Percentiles rank a stretch among this genome's conserved stretches.
Conservation (phyloP, 2,329 filamentous ascomycete genomes). For the Bipolaris gigantea region DNA sequence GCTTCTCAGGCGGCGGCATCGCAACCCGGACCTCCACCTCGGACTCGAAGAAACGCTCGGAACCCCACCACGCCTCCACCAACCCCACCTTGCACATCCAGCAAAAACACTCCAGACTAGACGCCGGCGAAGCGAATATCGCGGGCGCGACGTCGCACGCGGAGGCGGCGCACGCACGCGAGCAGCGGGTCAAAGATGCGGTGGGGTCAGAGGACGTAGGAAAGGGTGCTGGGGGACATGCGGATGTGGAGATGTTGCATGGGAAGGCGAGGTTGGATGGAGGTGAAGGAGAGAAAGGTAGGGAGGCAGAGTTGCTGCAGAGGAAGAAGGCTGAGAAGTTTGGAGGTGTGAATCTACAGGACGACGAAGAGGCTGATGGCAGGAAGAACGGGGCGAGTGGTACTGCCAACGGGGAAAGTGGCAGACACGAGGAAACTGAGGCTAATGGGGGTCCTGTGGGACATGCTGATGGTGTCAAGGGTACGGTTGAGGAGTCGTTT, state of each 20-base stretch:
- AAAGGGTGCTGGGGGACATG: conserved; percentile 3
- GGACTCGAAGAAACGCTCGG: background rate
- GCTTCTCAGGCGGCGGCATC: conserved; percentile 12
- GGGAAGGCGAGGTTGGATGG: conserved; percentile 1
- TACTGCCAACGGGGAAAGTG: background rate
- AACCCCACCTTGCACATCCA: background rate
- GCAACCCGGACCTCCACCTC: conserved; percentile 1
- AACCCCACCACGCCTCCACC: conserved; percentile 2
- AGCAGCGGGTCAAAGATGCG: conserved; percentile 4
- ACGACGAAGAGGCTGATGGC: background rate
- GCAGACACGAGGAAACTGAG: background rate
- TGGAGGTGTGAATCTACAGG: conserved; percentile 11
- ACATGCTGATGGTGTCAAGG: background rate
- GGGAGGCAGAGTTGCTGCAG: conserved; percentile 4
- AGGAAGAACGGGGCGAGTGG: background rate
- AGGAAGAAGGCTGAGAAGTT: conserved; percentile 21
- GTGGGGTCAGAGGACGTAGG: background rate
- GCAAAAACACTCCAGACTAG: conserved; percentile 13
- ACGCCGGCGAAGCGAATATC: conserved; percentile 10
- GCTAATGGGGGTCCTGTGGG: background rate
- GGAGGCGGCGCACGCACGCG: background rate
- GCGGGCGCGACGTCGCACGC: background rate
- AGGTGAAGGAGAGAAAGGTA: background rate
- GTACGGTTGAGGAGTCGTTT: background rate
- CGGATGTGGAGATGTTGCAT: conserved; percentile 16